Conservation (phyloP, 352 stramenopile species). For the Phytopythium ostracodes region DNA sequence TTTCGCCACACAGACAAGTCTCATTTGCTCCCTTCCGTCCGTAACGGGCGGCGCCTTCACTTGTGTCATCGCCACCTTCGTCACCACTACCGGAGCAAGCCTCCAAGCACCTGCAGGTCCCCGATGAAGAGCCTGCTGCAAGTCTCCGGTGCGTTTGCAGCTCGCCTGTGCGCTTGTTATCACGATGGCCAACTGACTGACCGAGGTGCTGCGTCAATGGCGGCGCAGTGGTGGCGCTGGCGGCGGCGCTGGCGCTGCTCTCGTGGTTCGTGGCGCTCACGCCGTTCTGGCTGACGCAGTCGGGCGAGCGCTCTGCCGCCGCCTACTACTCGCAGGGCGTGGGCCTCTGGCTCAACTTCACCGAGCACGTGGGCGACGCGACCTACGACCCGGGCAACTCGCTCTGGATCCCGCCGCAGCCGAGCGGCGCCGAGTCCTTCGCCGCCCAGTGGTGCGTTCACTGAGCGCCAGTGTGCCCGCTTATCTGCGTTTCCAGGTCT, state of each 20-base stretch:
- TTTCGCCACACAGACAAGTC: not conserved
- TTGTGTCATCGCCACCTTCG: not conserved
- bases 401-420: slow-evolving; percentile 66
- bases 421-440: slow-evolving; percentile 53
- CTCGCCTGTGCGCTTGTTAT: not conserved
- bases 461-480: not conserved
- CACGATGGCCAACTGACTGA: slow-evolving; percentile 5
- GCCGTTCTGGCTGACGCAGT: slow-evolving; percentile 65
- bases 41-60: not conserved
- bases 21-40: too few species aligned
- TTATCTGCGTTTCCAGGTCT: not conserved
- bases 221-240: slow-evolving; percentile 47
- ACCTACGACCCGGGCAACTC: slow-evolving; percentile 73
- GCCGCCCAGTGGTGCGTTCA: slow-evolving; percentile 52
- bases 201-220: not conserved
- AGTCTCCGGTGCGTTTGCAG: slow-evolving; percentile 25
- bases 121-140: slow-evolving; percentile 42
- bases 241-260: slow-evolving; percentile 36
- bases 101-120: not conserved
- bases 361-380: slow-evolving; percentile 61
- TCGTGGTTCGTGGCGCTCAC: slow-evolving; percentile 71
- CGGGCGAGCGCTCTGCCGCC: slow-evolving; percentile 31
- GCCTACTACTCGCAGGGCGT: slow-evolving; percentile 78
- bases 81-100: not conserved
- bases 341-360: slow-evolving; percentile 82